Conservation (phyloP, 148 eudicot species). For the Rhododendron kiyosumense region DNA sequence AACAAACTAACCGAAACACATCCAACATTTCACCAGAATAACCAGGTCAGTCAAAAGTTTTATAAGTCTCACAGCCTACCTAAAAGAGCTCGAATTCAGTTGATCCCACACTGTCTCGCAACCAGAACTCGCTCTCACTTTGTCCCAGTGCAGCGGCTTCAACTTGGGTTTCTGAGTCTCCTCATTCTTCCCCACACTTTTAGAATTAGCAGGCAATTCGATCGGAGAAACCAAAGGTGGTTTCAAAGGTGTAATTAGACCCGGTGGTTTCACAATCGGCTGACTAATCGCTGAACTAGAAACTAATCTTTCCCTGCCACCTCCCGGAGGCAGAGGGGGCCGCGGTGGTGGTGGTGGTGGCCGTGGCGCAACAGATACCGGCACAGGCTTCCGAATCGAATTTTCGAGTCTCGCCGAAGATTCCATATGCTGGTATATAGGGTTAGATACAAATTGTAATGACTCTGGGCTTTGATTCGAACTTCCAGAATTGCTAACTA, state of each 20-base stretch:
- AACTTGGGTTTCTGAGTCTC: constrained; percentile 63
- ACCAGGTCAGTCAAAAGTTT: neutral
- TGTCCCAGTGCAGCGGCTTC: constrained; percentile 98
- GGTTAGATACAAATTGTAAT: neutral
- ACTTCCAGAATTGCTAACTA: neutral
- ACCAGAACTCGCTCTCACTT: constrained; percentile 90
- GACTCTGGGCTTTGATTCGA: neutral
- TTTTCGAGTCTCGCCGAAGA: neutral
- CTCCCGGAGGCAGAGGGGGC: constrained; percentile 27
- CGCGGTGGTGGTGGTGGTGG: constrained; percentile 11
- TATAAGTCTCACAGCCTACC: constrained; percentile 32
- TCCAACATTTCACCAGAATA: neutral
- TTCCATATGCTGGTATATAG: neutral
- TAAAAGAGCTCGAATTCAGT: constrained; percentile 85
- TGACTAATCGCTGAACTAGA: constrained; percentile 11
- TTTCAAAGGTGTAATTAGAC: constrained; percentile 7
- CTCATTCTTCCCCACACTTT: constrained; percentile 27
- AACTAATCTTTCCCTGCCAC: constrained; percentile 34
- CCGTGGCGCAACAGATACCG: neutral
- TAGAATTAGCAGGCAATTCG: constrained; percentile 27
- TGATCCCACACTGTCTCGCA: constrained; percentile 99
- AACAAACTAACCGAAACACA: neutral
- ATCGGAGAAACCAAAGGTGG: constrained; percentile 18
- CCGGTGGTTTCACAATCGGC: constrained; percentile 3
- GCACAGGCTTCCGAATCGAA: neutral